Evolutionary conservation across 192 early-diverging fungal genomes (phyloP), one percentile per base, ranked within the genome.

Genomic region (Podila minutissima): DNA sequence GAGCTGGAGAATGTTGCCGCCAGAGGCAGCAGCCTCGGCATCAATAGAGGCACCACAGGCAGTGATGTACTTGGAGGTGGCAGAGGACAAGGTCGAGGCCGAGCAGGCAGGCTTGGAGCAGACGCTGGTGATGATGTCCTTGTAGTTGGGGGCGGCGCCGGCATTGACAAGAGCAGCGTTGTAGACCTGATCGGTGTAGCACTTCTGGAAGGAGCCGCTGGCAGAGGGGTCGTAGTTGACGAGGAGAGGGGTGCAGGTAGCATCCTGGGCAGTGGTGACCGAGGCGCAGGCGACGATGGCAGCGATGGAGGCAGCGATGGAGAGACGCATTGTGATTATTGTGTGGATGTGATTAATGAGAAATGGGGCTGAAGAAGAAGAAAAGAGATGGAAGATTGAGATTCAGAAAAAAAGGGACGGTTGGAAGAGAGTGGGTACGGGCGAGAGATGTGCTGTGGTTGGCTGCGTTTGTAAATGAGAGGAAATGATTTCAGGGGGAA

Each of bases 111-210:
- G 3, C 32, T 76, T 64, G 58, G 61, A 59, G 64, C 74, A 76
- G 68, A 76, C 74, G 20, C 31, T 11, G 58, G 51, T 59, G 53
- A 76, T 69, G 46, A 76, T n/a, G 11, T 69, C 57, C 33, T 57
- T 65, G 58, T 66, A 76, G 68, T 76, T 51, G 50, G 74, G 74
- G 37, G 35, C 37, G 38, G 32, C 28, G 35, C 68, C 66, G 4
- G 26, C 50, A 20, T 31, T 58, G 63, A 76, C 67, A 2, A 75
- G 46, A 26, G 62, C 74, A 33, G 31, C 24, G 74, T 68, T 76
- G 64, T 76, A 76, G 48, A 76, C 68, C 55, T 61, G 68, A 7
- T 71, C 69, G 48, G 74, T 76, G 58, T 61, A 76, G 68, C 74
- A 76, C 68, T 76, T 76, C 65, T 67, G 55, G 74, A 66, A 76